Conservation (phyloP, 1,139 yeast species). For the Dujonia santamariae region DNA sequence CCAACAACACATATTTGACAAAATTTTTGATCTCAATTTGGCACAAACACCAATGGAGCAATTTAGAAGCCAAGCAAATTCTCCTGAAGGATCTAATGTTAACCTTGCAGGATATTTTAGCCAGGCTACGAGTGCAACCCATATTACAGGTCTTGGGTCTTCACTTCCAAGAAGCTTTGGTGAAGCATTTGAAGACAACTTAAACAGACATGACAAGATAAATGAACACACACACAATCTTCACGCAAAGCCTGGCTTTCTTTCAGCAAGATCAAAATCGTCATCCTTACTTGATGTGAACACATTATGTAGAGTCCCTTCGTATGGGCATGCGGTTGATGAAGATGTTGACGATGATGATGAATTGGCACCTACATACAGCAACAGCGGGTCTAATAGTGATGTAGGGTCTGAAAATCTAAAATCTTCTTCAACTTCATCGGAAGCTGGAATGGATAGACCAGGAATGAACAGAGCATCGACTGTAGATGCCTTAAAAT, state of each 20-base stretch:
- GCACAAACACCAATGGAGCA: conserved; percentile 41
- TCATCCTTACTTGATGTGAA: conserved; percentile 19
- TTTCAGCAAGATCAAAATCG: conserved; percentile 7
- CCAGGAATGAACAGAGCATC: conserved; percentile 13
- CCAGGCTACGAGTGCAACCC: too few species aligned
- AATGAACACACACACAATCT: too few species aligned
- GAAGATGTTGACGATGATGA: conserved; percentile 23
- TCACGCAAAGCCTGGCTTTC: too few species aligned
- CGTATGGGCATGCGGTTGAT: conserved; percentile 35
- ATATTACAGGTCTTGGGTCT: too few species aligned
- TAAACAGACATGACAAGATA: background rate
- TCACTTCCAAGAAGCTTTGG: conserved; percentile 16
- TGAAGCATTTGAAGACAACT: conserved; percentile 2
- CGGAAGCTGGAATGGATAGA: background rate
- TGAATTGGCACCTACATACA: conserved; percentile 34
- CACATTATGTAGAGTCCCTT: conserved; percentile 29
- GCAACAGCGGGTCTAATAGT: conserved; percentile 9
- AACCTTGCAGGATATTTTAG: conserved; percentile 28
- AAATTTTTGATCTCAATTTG: conserved; percentile 32
- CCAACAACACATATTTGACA: conserved; percentile 35
- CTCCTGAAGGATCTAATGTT: conserved; percentile 17
- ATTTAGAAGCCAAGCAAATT: conserved; percentile 23
- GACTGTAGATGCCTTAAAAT: conserved; percentile 5
- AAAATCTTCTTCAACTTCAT: background rate
- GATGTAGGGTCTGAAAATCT: background rate